Evolutionary conservation across 495 filamentous ascomycete species (phyloP).

Genomic region (Clavariopsis aquatica): DNA sequence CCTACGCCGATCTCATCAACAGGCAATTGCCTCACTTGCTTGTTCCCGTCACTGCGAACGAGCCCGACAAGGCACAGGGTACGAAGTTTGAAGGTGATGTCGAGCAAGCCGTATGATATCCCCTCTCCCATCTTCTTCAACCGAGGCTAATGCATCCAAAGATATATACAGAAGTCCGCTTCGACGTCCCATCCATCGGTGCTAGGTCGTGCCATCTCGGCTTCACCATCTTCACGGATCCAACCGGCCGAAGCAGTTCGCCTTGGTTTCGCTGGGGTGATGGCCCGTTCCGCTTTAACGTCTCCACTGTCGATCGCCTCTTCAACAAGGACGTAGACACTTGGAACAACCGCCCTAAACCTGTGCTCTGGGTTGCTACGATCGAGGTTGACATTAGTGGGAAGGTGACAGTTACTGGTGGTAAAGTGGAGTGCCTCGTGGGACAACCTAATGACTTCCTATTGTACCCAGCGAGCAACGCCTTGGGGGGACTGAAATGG

Average conservation of each 20-base stretch:
- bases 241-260: background rate
- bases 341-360: slow-evolving; percentile 27
- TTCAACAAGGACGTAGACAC: slow-evolving; percentile 25
- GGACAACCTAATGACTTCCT: slow-evolving; percentile 16
- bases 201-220: slow-evolving; percentile 22
- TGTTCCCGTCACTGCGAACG: slow-evolving; percentile 23
- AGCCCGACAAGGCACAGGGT: slow-evolving; percentile 10
- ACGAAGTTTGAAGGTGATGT: slow-evolving; percentile 17
- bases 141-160: background rate
- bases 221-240: slow-evolving; percentile 15
- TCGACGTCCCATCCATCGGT: slow-evolving; percentile 24
- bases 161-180: slow-evolving; percentile 29
- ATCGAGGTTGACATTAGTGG: slow-evolving; percentile 16
- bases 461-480: slow-evolving; percentile 9
- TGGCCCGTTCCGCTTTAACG: slow-evolving; percentile 19
- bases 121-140: too few species aligned
- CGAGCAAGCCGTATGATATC: slow-evolving; percentile 2
- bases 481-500: slow-evolving; percentile 16
- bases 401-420: background rate
- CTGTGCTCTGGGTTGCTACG: slow-evolving; percentile 8
- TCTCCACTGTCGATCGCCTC: slow-evolving; percentile 6
- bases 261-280: slow-evolving; percentile 15
- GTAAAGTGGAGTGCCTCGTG: slow-evolving; percentile 4
- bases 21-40: slow-evolving; percentile 32
- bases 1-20: background rate